phyloP scores from a whole-genome alignment of 176 grass and related monocot genomes.

The Ananas comosus region DNA sequence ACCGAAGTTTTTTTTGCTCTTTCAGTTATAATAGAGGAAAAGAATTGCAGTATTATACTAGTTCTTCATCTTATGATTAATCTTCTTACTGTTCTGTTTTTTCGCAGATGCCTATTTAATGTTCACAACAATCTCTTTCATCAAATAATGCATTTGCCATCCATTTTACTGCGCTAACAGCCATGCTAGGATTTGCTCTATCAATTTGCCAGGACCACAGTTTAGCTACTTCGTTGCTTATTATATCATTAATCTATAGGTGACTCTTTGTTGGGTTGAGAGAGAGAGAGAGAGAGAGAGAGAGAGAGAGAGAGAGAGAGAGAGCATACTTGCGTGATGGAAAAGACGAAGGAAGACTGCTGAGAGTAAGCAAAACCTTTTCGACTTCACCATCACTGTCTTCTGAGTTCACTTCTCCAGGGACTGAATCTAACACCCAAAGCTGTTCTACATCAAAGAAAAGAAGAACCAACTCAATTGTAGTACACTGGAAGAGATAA shows the following conservation, averaged over 20 bases:
- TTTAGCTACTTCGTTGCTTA: no score
- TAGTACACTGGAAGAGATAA: background rate
- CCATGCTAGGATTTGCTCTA: no score
- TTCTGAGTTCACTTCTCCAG: slow-evolving; percentile 57
- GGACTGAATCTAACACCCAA: slow-evolving; percentile 94
- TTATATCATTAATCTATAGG: background rate
- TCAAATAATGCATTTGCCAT: no score
- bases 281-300: background rate
- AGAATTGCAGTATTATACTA: no score
- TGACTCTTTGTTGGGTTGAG: background rate
- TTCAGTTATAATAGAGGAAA: no score
- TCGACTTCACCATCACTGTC: slow-evolving; percentile 82
- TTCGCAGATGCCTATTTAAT: no score
- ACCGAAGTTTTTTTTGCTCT: no score
- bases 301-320: background rate
- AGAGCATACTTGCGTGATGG: slow-evolving; percentile 70
- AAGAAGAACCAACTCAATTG: slow-evolving; percentile 7
- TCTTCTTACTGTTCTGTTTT: no score
- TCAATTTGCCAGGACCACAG: no score
- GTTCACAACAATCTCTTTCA: no score
- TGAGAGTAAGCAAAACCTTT: slow-evolving; percentile 61
- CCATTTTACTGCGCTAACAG: background rate
- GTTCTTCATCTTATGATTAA: no score
- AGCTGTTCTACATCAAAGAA: slow-evolving; percentile 74
- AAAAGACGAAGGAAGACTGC: slow-evolving; percentile 52